These are phyloP conservation scores for Wickerhamomyces rabaulensis DNA, from an alignment of 805 yeast species.

Conservation along the genomic window DNA sequence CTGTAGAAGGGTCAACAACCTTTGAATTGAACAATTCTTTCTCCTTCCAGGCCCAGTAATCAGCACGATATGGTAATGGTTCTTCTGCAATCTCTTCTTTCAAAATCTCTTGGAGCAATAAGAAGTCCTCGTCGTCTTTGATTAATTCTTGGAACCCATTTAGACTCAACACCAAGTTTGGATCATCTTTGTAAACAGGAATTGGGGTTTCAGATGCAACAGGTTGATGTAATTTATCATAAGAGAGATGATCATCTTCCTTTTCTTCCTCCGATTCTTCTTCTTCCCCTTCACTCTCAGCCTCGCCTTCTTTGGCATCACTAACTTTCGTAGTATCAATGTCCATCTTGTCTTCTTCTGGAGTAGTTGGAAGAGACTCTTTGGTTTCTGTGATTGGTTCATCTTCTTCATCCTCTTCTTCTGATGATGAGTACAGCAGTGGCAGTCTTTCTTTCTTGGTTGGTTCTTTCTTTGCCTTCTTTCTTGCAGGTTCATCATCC, in stretches of 20 bases:
- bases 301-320: conserved; percentile 1
- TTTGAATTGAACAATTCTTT: conserved; percentile 27
- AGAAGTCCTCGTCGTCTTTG: conserved; percentile 72
- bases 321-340: conserved; percentile 10
- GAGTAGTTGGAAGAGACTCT: conserved; percentile 24
- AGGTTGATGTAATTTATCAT: conserved; percentile 43
- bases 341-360: conserved; percentile 25
- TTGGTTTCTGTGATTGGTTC: conserved; percentile 7
- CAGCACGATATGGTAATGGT: conserved; percentile 22
- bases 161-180: conserved; percentile 33
- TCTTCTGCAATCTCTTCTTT: conserved; percentile 1
- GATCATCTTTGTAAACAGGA: conserved; percentile 48
- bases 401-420: conserved; percentile 27
- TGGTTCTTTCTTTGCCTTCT: conserved; percentile 8
- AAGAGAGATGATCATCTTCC: conserved; percentile 18
- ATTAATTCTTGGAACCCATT: conserved; percentile 46
- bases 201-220: conserved; percentile 39
- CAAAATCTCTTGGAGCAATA: conserved; percentile 43
- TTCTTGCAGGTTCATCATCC: conserved; percentile 10
- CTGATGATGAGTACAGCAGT: conserved; percentile 21
- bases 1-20: conserved; percentile 21
- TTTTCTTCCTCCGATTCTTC: conserved; percentile 9
- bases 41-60: conserved; percentile 66
- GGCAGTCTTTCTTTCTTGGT: conserved; percentile 4
- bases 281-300: neutral